Conservation (phyloP, 805 yeast genomes). For the Metschnikowia amazonensis region DNA sequence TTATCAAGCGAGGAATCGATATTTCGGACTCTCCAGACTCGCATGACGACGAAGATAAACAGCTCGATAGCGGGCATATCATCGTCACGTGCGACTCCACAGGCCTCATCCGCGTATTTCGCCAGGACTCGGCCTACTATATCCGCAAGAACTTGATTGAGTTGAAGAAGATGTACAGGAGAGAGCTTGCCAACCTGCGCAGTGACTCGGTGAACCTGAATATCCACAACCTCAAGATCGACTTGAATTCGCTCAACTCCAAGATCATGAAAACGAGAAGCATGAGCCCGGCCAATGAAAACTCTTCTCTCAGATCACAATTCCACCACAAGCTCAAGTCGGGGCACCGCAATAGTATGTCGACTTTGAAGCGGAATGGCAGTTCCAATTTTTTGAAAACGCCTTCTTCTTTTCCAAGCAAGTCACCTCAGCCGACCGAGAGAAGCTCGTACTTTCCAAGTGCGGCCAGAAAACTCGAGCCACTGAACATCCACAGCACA, state of each 20-base stretch:
- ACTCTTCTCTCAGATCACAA: conserved; percentile 4
- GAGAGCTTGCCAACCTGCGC: conserved; percentile 3
- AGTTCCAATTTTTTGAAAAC: background rate
- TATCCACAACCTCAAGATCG: conserved; percentile 2
- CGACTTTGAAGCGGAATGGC: background rate
- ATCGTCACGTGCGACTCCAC: conserved; percentile 72
- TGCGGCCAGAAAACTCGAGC: conserved; percentile 1
- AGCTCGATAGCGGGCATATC: conserved; percentile 37
- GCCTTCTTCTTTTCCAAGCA: background rate
- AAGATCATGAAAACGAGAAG: conserved; percentile 6
- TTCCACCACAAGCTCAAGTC: conserved; percentile 8
- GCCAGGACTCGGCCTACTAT: conserved; percentile 68
- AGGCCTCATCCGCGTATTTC: conserved; percentile 71
- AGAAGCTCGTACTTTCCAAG: background rate
- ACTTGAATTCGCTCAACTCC: conserved; percentile 1
- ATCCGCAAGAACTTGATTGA: conserved; percentile 26
- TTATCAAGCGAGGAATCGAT: conserved; percentile 29
- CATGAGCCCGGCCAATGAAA: conserved; percentile 12
- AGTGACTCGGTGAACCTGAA: background rate
- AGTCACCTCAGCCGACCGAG: background rate
- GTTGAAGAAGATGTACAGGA: conserved; percentile 6
- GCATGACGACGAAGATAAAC: background rate
- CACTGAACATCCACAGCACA: background rate
- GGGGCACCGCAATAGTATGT: conserved; percentile 1
- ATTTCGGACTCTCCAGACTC: conserved; percentile 8